Evolutionary conservation across 305 asterid genomes (phyloP), one percentile per base, ranked within the genome.

Genomic region (Ilex paraguariensis): DNA sequence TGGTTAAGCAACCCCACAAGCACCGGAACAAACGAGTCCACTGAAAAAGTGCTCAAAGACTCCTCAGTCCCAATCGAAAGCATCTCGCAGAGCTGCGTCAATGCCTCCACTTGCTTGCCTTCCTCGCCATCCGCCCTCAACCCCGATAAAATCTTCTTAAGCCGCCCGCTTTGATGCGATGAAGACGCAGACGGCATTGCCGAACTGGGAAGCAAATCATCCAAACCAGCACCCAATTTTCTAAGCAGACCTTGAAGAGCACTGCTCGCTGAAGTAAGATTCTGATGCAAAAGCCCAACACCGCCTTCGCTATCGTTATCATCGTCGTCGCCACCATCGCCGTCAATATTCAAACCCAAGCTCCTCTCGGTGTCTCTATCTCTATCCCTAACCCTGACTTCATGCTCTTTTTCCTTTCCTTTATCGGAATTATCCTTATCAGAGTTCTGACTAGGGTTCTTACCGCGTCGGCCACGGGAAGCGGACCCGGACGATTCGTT

Each of bases 101-200:
- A 68, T 7, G 97, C 99, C 81, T 94, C 99, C 3, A 94, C 90
- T 73, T 94, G 99, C 83, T 63, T 91, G 59, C 98, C 98, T 77
- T 94, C 99, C 84, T 94, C 99, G 0, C 99, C 98, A 63, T 94
- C 99, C 14, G 99, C 95, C 75, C 97, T 75, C 85, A 94, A 71
- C 13, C 98, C 97, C 0, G 98, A 74, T 73, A 94, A 68, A 50
- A 94, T 91, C 98, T 91, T 91, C 86, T 94, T 94, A 66, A 86
- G 74, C 57, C 93, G 78, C 60, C 96, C 94, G 56, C 83, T 93
- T 65, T 88, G 97, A 54, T 93, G 97, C 13, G 99, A 88, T 7
- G 93, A 77, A 6, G 97, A 89, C 56, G 85, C 87, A 7, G 90
- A 81, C 42, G 88, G 96, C 74, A 88, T 75, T 2, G 93, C 90